Percentiles rank a stretch among this genome's conserved stretches.
These are phyloP conservation scores for Diutina rugosa DNA, from an alignment of 1,139 yeast species.

Conservation along the genomic window DNA sequence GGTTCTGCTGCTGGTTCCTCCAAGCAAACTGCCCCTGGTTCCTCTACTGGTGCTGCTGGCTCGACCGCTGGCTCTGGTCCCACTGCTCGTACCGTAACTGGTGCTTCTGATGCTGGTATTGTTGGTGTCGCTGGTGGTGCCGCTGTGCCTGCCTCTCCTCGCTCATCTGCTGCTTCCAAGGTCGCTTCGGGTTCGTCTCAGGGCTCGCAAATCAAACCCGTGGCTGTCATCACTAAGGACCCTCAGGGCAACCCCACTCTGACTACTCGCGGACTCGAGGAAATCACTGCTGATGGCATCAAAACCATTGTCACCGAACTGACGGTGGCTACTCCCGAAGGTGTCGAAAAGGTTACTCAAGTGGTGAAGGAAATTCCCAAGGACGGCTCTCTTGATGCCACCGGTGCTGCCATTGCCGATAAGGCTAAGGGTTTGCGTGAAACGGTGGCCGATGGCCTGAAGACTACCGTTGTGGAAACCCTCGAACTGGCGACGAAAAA, in stretches of 20 bases:
- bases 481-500: neutral
- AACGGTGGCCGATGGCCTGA: neutral
- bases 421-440: neutral
- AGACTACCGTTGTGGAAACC: neutral
- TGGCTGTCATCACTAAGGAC: neutral
- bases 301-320: neutral
- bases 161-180: no score
- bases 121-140: neutral
- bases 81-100: neutral
- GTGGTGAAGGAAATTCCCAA: neutral
- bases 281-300: neutral
- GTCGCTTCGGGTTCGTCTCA: neutral
- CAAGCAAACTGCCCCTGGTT: neutral
- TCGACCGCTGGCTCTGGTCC: neutral
- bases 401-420: neutral
- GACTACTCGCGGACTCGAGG: neutral
- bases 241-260: neutral
- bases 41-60: neutral
- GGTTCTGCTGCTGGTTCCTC: neutral
- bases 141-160: neutral
- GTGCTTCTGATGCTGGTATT: no score
- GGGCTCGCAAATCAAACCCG: neutral
- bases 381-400: neutral
- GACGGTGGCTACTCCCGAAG: neutral
- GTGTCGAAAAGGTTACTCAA: neutral